phyloP scores from a whole-genome alignment of 139 green algal genomes.

The Gonium pectorale region DNA sequence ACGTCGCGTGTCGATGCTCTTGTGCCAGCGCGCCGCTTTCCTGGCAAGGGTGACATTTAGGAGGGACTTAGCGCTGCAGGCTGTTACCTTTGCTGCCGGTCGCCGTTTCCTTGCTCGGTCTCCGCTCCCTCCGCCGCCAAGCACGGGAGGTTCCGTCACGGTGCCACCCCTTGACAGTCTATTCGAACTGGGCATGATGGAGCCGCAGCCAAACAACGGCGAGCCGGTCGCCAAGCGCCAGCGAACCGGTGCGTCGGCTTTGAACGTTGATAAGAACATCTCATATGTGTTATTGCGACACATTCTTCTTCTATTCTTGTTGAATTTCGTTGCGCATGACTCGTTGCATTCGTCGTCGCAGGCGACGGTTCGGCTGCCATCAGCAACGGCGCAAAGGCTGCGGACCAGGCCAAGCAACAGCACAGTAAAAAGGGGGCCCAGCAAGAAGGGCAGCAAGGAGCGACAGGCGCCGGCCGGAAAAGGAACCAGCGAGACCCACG shows the following conservation, averaged over 20 bases:
- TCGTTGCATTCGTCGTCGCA: too few relatives aligned
- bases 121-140: conserved; percentile 1
- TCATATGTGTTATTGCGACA: background rate
- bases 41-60: background rate
- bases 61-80: background rate
- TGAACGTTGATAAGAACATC: background rate
- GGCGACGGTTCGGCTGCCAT: conserved; percentile 8
- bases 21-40: background rate
- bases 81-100: background rate
- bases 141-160: too few relatives aligned
- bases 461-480: background rate
- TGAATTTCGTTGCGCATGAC: too few relatives aligned
- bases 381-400: background rate
- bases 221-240: conserved; percentile 6
- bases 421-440: background rate
- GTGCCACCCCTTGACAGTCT: background rate
- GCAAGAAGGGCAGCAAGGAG: too few relatives aligned
- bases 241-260: conserved; percentile 6
- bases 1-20: conserved; percentile 25
- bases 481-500: background rate
- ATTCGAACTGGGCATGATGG: background rate
- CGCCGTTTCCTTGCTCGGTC: background rate
- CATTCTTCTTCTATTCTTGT: too few relatives aligned
- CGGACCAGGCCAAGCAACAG: background rate
- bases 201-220: background rate